Evolutionary conservation across 345 rosid genomes (phyloP).

Genomic region (Populus deltoides): DNA sequence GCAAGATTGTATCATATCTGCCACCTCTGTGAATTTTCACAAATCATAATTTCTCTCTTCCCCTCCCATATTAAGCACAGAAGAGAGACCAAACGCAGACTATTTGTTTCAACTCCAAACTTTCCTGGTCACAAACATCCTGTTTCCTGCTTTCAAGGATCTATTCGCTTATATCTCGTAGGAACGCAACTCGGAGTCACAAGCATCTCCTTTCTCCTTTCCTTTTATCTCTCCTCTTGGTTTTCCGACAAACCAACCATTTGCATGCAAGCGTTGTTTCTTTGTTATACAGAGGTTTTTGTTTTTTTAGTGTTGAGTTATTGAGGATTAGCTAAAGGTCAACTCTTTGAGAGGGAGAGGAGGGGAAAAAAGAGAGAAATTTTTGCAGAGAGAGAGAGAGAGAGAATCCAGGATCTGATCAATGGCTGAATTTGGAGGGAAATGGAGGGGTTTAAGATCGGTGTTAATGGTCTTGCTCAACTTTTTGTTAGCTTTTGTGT

Average conservation of each 20-base stretch:
- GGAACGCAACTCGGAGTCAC: neutral
- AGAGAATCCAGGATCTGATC: constrained; percentile 21
- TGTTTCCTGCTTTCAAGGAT: neutral
- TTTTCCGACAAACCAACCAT: neutral
- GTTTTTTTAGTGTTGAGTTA: neutral
- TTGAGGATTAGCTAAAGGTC: neutral
- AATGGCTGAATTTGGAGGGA: constrained; percentile 39
- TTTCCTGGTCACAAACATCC: neutral
- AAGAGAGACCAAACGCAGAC: neutral
- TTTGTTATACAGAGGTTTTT: neutral
- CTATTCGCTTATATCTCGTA: neutral
- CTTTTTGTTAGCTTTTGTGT: constrained; percentile 42
- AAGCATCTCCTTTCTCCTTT: neutral
- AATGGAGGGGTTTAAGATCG: constrained; percentile 40
- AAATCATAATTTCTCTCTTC: neutral
- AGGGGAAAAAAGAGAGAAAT: neutral
- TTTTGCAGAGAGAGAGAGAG: neutral
- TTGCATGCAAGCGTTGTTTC: neutral
- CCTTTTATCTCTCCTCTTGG: neutral
- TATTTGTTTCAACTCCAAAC: neutral
- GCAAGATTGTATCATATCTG: too few species aligned
- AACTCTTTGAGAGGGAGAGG: neutral
- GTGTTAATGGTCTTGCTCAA: constrained; percentile 24
- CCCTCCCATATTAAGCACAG: neutral
- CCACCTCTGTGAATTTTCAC: too few species aligned